Conservation (phyloP, 176 grass and related monocot genomes). For the Dactylis glomerata region DNA sequence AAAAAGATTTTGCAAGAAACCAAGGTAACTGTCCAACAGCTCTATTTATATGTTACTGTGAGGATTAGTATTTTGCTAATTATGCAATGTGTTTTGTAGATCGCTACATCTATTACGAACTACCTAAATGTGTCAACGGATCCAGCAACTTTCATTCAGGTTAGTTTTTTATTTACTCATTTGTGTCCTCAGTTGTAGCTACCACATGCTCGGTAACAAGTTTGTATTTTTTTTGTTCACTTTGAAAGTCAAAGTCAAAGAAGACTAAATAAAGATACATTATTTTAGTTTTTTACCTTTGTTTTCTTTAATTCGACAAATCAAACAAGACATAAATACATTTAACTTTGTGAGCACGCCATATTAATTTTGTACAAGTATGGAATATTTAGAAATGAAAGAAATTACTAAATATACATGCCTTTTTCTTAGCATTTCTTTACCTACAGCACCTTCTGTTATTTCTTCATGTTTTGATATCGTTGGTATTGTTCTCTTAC, state of each 20-base stretch:
- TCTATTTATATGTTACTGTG: background rate
- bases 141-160: constrained; percentile 74
- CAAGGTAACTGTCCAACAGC: constrained; percentile 14
- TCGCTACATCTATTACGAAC: constrained; percentile 33
- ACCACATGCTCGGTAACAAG: background rate
- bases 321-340: background rate
- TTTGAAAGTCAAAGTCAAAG: background rate
- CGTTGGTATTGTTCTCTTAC: background rate
- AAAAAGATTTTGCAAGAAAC: constrained; percentile 43
- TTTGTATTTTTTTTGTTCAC: background rate
- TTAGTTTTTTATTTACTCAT: background rate
- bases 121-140: constrained; percentile 63
- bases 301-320: background rate
- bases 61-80: background rate
- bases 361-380: background rate
- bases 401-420: background rate
- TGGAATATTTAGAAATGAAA: background rate
- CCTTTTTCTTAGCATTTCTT: background rate
- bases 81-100: constrained; percentile 6
- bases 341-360: background rate
- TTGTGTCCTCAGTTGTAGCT: background rate
- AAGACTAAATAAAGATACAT: background rate
- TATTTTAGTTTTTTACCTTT: background rate
- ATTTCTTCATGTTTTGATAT: background rate
- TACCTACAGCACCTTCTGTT: background rate